Conservation (phyloP, 331 rosid species). For the Dryas integrifolia region DNA sequence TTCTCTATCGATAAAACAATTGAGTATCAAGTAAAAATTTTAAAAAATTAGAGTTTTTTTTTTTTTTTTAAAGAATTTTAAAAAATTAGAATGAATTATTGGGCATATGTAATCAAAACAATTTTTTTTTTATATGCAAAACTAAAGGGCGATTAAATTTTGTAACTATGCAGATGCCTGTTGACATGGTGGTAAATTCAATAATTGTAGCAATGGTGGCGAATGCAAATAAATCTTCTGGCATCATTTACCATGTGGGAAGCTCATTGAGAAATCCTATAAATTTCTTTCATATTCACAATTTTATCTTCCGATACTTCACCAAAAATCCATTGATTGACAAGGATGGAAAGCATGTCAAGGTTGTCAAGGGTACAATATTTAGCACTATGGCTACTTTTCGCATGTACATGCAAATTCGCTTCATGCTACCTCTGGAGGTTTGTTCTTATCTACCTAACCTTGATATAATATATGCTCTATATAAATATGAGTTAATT, state of each 20-base stretch:
- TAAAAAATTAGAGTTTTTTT: no score
- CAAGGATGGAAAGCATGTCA: slow-evolving; percentile 41
- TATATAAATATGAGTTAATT: no score
- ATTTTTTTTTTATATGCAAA: no score
- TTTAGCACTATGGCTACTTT: slow-evolving; percentile 40
- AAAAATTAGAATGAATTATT: no score
- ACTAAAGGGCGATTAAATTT: no score
- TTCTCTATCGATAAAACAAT: no score
- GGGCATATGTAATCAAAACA: no score
- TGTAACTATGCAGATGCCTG: slow-evolving; percentile 43
- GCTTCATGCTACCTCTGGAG: slow-evolving; percentile 50
- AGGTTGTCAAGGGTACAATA: slow-evolving; percentile 27
- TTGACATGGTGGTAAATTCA: slow-evolving; percentile 63
- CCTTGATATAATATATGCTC: no score
- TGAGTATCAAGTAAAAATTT: no score
- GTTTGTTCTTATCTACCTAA: slow-evolving; percentile 22
- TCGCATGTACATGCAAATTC: slow-evolving; percentile 42
- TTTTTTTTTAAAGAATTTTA: no score
- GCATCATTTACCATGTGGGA: slow-evolving; percentile 54
- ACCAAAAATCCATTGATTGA: slow-evolving; percentile 41
- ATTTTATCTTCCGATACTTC: slow-evolving; percentile 33
- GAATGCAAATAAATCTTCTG: slow-evolving; percentile 34
- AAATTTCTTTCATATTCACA: slow-evolving; percentile 17
- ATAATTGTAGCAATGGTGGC: slow-evolving; percentile 41
- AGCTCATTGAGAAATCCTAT: slow-evolving; percentile 53